Base-by-base conservation (phyloP, 371 early-diverging fungal species). In the Zychaea mexicana region DNA sequence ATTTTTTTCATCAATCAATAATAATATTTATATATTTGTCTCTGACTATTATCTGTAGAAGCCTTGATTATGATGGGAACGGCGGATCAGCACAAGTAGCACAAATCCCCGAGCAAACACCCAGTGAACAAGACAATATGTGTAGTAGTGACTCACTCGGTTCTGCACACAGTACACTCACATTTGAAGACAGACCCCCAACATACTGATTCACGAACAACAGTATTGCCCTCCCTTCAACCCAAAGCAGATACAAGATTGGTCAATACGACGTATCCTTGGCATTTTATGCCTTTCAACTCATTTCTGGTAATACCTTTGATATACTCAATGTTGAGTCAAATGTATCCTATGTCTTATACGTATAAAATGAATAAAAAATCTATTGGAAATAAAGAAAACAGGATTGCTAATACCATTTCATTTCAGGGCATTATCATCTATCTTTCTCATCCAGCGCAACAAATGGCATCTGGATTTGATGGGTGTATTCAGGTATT, bases 1-100 rank as follows among this genome's bases (percentile, higher is more conserved):
- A 3, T 31, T 24, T n/a, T 38, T 28, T 36, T 21, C n/a, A n/a
- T 58, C 24, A 30, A 46, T 27, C 33, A 70, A 82, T 47, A 13
- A 52, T 33, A 26, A 39, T 21, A 30, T 28, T 49, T 36, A 33
- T 42, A 49, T 15, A 26, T 33, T 57, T 19, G 31, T 59, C 33
- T 39, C 39, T 39, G 15, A 39, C 39, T 3, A 39, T 39, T 39
- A 15, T 39, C 15, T 39, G 10, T 39, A 2, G n/a, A 15, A 15
- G 4, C 39, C 39, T 8, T n/a, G n/a, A 2, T n/a, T 3, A 39
- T 3, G 39, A 39, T 15, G 17, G 33, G 33, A 12, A 12, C 12
- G 12, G 5, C 12, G 15, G n/a, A 39, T 8, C 4, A 39, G 15
- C 10, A 39, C 3, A n/a, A 8, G n/a, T 3, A 39, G n/a, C 39